These are phyloP conservation scores for Gautieria morchelliformis DNA, from an alignment of 768 basidiomycete species.

Conservation along the genomic window DNA sequence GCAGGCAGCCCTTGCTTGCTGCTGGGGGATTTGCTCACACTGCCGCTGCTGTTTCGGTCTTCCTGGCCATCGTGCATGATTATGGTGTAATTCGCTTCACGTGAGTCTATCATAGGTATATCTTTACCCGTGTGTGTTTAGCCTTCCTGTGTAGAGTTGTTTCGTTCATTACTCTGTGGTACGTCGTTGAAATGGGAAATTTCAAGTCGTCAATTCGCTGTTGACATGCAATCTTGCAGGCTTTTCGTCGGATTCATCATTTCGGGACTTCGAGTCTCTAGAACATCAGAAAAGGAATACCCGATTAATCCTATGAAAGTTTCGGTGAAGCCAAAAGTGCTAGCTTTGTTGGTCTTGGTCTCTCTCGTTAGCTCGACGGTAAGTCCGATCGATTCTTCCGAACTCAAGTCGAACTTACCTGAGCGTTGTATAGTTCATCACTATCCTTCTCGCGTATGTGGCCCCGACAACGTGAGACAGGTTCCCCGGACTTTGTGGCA, in stretches of 20 bases:
- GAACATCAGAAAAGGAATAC: slow-evolving; percentile 2
- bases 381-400: not conserved
- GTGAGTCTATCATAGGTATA: not conserved
- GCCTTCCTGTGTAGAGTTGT: not conserved
- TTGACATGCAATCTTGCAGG: not conserved
- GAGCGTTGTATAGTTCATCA: not conserved
- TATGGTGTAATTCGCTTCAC: slow-evolving; percentile 2
- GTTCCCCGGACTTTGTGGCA: too few relatives aligned
- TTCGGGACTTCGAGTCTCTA: not conserved
- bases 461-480: not conserved
- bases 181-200: not conserved
- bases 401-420: not conserved
- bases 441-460: not conserved
- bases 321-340: not conserved
- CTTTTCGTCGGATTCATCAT: not conserved
- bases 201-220: not conserved
- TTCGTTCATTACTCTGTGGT: slow-evolving; percentile 3
- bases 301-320: slow-evolving; percentile 4
- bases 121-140: not conserved
- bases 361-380: not conserved
- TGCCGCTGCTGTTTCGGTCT: not conserved
- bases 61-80: not conserved
- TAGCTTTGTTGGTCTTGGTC: not conserved
- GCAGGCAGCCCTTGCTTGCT: slow-evolving; percentile 2
- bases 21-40: slow-evolving; percentile 1